These are phyloP conservation scores for Podospora pseudopauciseta DNA, from an alignment of 495 filamentous ascomycete species.

Conservation along the genomic window DNA sequence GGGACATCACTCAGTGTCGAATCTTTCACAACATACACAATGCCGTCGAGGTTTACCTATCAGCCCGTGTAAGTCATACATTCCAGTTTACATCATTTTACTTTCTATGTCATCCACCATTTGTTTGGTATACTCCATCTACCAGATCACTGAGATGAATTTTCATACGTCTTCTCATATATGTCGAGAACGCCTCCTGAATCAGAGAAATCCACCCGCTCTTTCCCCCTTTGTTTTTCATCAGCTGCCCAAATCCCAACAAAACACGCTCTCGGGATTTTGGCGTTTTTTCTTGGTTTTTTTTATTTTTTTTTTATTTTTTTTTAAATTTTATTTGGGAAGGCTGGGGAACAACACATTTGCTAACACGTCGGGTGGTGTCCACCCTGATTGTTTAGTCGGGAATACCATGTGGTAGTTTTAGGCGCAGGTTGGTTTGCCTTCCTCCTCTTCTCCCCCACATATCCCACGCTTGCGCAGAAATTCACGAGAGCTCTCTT, in stretches of 20 bases:
- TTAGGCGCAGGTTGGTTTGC: conserved; percentile 33
- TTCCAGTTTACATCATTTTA: neutral
- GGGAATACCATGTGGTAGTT: conserved; percentile 37
- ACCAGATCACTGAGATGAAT: neutral
- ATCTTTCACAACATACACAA: conserved; percentile 11
- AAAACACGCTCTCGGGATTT: conserved; percentile 3
- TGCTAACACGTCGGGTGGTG: conserved; percentile 7
- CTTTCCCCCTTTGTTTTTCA: neutral
- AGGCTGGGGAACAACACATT: neutral
- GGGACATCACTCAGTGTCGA: too few species aligned
- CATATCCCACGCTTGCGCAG: neutral
- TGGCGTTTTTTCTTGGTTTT: neutral
- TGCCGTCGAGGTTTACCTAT: conserved; percentile 30
- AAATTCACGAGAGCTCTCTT: neutral
- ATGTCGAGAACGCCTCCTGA: neutral
- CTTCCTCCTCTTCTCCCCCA: neutral
- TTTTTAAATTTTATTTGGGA: neutral
- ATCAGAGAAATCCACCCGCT: neutral
- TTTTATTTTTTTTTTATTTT: neutral
- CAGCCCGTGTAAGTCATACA: conserved; percentile 31
- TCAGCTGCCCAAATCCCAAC: neutral
- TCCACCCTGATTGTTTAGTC: conserved; percentile 17
- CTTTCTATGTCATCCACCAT: neutral
- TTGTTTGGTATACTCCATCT: too few species aligned
- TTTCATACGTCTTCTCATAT: too few species aligned